Conservation (phyloP, 2,329 filamentous ascomycete species). For the Periconia sp. region DNA sequence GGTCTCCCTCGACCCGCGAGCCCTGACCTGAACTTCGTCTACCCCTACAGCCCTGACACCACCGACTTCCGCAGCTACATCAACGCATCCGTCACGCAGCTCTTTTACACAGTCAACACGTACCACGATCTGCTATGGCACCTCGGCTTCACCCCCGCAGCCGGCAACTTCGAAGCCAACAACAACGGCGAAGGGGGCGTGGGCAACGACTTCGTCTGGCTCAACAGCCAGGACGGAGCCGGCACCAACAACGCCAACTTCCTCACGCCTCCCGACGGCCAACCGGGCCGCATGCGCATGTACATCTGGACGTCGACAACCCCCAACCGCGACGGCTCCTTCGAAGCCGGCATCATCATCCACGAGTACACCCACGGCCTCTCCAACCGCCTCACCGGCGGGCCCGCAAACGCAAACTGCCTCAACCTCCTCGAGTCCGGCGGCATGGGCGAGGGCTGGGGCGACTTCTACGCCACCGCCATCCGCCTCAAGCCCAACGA, state of each 20-base stretch:
- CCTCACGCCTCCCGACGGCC: constrained; percentile 55
- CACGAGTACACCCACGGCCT: constrained; percentile 52
- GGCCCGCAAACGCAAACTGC: constrained; percentile 57
- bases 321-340: constrained; percentile 57
- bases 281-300: constrained; percentile 59
- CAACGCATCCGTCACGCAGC: constrained; percentile 60
- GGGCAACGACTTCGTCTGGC: constrained; percentile 56
- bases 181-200: constrained; percentile 57
- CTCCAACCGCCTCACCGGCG: constrained; percentile 61
- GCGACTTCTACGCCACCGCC: constrained; percentile 58
- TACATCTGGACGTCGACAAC: constrained; percentile 57
- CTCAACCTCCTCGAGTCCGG: constrained; percentile 52
- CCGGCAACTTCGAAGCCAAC: constrained; percentile 63
- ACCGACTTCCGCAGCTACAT: constrained; percentile 44
- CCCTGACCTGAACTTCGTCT: constrained; percentile 47
- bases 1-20: constrained; percentile 55
- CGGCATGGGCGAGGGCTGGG: constrained; percentile 63
- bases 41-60: constrained; percentile 27
- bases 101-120: constrained; percentile 63
- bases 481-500: constrained; percentile 52
- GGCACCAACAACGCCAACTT: constrained; percentile 60
- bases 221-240: constrained; percentile 60
- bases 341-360: constrained; percentile 62
- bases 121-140: constrained; percentile 62
- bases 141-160: constrained; percentile 60